Conservation (phyloP, 495 filamentous ascomycete species). For the Penicillium parvum region DNA sequence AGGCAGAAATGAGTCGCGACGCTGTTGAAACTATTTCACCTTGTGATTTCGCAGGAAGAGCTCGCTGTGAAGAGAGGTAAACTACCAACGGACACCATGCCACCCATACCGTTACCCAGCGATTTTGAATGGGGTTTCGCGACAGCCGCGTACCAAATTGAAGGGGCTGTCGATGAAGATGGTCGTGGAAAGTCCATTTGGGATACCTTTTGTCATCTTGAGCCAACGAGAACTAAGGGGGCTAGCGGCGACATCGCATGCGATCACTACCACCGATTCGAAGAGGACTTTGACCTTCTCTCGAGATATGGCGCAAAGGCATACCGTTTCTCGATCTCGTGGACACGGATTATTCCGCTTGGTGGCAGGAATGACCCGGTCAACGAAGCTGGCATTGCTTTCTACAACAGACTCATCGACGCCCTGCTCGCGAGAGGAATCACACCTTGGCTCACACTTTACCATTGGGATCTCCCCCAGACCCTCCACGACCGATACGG, state of each 20-base stretch:
- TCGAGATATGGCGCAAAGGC: slow-evolving; percentile 54
- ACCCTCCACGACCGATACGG: slow-evolving; percentile 39
- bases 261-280: slow-evolving; percentile 63
- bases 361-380: slow-evolving; percentile 28
- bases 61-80: background rate
- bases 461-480: slow-evolving; percentile 47
- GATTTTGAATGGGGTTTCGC: slow-evolving; percentile 75
- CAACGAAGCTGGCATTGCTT: slow-evolving; percentile 36
- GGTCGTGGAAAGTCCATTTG: slow-evolving; percentile 65
- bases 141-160: slow-evolving; percentile 72
- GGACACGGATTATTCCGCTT: slow-evolving; percentile 61
- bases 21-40: background rate
- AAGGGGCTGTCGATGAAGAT: slow-evolving; percentile 58
- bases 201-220: slow-evolving; percentile 65
- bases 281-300: slow-evolving; percentile 62
- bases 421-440: slow-evolving; percentile 33
- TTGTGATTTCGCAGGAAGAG: too few relatives aligned
- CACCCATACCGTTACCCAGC: slow-evolving; percentile 3
- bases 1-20: too few relatives aligned
- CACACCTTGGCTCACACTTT: slow-evolving; percentile 41
- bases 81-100: background rate
- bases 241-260: slow-evolving; percentile 61
- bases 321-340: slow-evolving; percentile 68
- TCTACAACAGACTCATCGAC: slow-evolving; percentile 41
- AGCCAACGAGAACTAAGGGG: slow-evolving; percentile 52